phyloP scores from a whole-genome alignment of 83 land plant genomes.

The Picea abies region DNA sequence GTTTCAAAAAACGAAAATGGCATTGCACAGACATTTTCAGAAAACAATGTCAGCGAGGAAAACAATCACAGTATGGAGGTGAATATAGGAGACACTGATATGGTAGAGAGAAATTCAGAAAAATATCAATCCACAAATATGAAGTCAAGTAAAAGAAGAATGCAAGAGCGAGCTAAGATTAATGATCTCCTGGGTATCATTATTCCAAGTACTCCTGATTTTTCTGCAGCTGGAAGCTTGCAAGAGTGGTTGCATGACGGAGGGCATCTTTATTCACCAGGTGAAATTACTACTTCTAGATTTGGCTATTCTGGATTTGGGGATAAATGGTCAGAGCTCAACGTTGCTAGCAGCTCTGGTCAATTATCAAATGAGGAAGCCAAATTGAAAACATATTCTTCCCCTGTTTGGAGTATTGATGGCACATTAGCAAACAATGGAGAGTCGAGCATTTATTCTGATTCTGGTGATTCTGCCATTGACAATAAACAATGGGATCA shows the following conservation, averaged over 20 bases:
- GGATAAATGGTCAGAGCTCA: neutral
- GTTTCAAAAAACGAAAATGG: no score
- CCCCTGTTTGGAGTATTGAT: no score
- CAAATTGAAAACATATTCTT: no score
- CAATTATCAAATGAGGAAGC: neutral
- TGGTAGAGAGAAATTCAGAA: neutral
- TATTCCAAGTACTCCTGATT: neutral
- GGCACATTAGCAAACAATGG: no score
- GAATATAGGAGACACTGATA: neutral
- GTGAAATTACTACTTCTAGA: neutral
- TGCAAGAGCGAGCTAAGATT: neutral
- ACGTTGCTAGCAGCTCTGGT: neutral
- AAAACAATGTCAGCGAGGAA: neutral
- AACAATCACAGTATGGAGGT: neutral
- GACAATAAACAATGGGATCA: no score
- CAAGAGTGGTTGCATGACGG: conserved; percentile 4
- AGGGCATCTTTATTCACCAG: conserved; percentile 2
- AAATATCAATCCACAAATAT: neutral
- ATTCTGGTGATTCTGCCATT: no score
- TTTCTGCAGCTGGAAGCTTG: conserved; percentile 1
- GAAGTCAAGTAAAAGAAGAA: neutral
- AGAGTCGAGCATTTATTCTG: no score
- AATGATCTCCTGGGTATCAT: neutral
- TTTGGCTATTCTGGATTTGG: neutral
- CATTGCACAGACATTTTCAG: neutral